Evolutionary conservation across 257 asterid species (phyloP).

Genomic region (Fraxinus excelsior): DNA sequence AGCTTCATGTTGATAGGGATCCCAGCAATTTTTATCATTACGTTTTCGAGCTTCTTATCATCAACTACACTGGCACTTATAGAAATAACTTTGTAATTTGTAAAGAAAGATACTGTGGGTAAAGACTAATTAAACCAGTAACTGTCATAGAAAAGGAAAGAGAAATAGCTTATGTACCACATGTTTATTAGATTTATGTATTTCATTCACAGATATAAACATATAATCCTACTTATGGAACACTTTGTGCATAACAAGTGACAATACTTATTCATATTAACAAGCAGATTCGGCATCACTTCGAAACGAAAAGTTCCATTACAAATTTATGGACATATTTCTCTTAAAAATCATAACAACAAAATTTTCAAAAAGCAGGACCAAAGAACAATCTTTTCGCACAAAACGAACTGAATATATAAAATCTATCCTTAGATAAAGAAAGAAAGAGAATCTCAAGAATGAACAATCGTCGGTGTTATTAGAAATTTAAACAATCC

Average conservation of each 20-base stretch:
- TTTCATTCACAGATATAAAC: background rate
- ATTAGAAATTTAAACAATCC: slow-evolving; percentile 17
- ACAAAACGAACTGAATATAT: no score
- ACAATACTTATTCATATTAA: background rate
- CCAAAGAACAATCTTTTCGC: slow-evolving; percentile 12
- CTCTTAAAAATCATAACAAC: no score
- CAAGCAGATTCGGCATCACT: background rate
- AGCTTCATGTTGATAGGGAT: background rate
- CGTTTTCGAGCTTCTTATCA: background rate
- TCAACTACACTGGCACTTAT: background rate
- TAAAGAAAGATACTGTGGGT: background rate
- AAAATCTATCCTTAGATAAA: slow-evolving; percentile 28
- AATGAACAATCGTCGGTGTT: slow-evolving; percentile 13
- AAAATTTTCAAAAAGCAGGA: slow-evolving; percentile 3
- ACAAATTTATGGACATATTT: no score
- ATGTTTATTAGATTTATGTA: no score
- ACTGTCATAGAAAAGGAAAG: no score
- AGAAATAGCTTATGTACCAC: no score
- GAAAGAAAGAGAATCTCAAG: slow-evolving; percentile 25
- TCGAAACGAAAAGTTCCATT: background rate
- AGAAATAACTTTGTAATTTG: background rate
- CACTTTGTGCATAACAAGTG: background rate
- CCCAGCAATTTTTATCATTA: background rate
- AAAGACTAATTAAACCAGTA: no score
- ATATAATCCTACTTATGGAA: background rate